Conservation (phyloP, 2,329 filamentous ascomycete species). For the Aureobasidium sp. region DNA sequence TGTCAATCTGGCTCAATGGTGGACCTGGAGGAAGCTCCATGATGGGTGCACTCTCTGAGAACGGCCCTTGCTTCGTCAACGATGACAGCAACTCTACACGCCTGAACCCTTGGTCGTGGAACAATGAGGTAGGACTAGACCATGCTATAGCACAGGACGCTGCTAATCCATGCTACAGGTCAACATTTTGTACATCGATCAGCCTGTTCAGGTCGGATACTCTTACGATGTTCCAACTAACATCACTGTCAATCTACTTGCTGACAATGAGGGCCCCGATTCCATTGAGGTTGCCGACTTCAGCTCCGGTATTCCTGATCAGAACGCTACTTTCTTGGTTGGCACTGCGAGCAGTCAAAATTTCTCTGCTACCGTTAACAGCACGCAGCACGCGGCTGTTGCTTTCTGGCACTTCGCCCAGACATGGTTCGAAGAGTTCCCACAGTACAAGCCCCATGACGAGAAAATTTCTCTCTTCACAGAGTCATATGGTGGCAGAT, state of each 20-base stretch:
- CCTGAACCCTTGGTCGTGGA: conserved; percentile 54
- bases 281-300: conserved; percentile 18
- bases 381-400: conserved; percentile 23
- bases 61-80: conserved; percentile 47
- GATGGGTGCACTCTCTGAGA: conserved; percentile 40
- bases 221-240: conserved; percentile 29
- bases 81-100: conserved; percentile 41
- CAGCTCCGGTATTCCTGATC: conserved; percentile 28
- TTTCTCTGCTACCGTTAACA: conserved; percentile 19
- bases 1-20: conserved; percentile 50
- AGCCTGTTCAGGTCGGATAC: conserved; percentile 50
- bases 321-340: conserved; percentile 23
- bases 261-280: conserved; percentile 6
- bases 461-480: conserved; percentile 53
- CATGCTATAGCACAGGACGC: neutral
- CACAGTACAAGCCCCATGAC: conserved; percentile 35
- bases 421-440: conserved; percentile 35
- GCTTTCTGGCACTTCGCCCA: conserved; percentile 58
- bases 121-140: conserved; percentile 26
- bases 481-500: conserved; percentile 56
- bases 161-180: conserved; percentile 16
- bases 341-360: conserved; percentile 55
- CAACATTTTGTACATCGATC: conserved; percentile 54
- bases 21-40: conserved; percentile 47
- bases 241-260: conserved; percentile 15